These are phyloP conservation scores for Epichloe gansuensis DNA, from an alignment of 2,329 filamentous ascomycete species.

Conservation along the genomic window DNA sequence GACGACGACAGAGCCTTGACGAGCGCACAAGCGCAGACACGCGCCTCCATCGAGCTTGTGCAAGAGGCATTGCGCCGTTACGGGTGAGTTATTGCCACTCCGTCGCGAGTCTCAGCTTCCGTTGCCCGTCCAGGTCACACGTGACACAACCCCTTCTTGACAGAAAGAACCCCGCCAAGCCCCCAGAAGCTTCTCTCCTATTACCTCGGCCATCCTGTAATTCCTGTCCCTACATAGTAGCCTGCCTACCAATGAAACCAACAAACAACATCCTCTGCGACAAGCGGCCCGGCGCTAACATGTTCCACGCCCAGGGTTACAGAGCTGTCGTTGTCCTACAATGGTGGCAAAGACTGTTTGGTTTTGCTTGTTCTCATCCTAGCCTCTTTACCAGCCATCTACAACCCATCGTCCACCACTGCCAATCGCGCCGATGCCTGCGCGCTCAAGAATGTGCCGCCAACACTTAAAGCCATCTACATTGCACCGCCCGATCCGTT, in stretches of 20 bases:
- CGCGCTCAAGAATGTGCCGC: constrained; percentile 21
- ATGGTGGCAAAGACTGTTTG: constrained; percentile 95
- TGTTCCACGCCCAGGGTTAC: constrained; percentile 40
- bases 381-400: constrained; percentile 37
- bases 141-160: neutral
- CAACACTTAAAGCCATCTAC: constrained; percentile 66
- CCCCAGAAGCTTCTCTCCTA: neutral
- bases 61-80: constrained; percentile 65
- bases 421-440: constrained; percentile 5
- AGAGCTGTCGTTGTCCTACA: constrained; percentile 84
- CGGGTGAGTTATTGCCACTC: constrained; percentile 39
- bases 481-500: constrained; percentile 80
- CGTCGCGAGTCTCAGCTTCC: neutral
- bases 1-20: constrained; percentile 43
- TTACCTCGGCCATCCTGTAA: neutral
- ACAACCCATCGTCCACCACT: constrained; percentile 14
- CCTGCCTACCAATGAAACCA: too few relatives aligned
- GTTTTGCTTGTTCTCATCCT: constrained; percentile 84
- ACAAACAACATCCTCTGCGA: too few relatives aligned
- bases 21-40: constrained; percentile 62
- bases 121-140: neutral
- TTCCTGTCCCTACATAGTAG: too few relatives aligned
- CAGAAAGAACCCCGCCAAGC: neutral
- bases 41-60: constrained; percentile 60
- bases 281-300: neutral